Percentiles rank a stretch among this genome's conserved stretches.
phyloP scores from a whole-genome alignment of 768 basidiomycete genomes.

The Rhizopogon sp. region DNA sequence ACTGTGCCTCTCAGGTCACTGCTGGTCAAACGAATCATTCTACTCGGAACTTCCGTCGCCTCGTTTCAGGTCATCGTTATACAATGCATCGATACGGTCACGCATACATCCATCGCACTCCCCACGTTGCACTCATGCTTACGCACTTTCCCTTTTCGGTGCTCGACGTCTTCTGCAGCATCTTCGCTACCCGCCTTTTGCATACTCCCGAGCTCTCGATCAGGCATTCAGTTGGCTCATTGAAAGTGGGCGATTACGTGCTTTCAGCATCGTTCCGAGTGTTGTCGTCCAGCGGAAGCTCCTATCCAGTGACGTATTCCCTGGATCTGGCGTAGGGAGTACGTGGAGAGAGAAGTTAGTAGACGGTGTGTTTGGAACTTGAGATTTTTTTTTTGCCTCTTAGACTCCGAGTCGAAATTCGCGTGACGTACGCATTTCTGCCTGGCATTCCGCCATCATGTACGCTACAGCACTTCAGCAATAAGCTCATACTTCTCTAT shows the following conservation, averaged over 20 bases:
- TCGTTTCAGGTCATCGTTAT: slow-evolving; percentile 6
- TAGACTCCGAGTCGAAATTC: no score
- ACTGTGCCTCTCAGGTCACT: slow-evolving; percentile 50
- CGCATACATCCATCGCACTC: slow-evolving; percentile 50
- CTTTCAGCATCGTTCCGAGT: slow-evolving; percentile 65
- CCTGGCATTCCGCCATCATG: no score
- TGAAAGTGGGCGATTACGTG: slow-evolving; percentile 45
- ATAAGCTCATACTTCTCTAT: no score
- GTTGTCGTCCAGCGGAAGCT: slow-evolving; percentile 63
- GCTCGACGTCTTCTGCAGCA: slow-evolving; percentile 58
- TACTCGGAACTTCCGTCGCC: slow-evolving; percentile 31
- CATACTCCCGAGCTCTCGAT: slow-evolving; percentile 74
- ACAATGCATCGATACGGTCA: not conserved
- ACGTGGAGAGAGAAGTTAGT: slow-evolving; percentile 48
- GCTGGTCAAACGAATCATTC: slow-evolving; percentile 68
- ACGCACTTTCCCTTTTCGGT: slow-evolving; percentile 46
- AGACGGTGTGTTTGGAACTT: slow-evolving; percentile 39
- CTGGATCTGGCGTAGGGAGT: slow-evolving; percentile 36
- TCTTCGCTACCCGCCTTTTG: slow-evolving; percentile 59
- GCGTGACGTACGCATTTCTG: no score
- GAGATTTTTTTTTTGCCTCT: no score
- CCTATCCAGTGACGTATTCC: slow-evolving; percentile 49
- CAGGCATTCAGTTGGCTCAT: slow-evolving; percentile 70
- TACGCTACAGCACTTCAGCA: no score
- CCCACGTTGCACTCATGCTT: slow-evolving; percentile 74